These are phyloP conservation scores for Aureobasidium sp. DNA, from an alignment of 2,329 filamentous ascomycete species.

Conservation along the genomic window DNA sequence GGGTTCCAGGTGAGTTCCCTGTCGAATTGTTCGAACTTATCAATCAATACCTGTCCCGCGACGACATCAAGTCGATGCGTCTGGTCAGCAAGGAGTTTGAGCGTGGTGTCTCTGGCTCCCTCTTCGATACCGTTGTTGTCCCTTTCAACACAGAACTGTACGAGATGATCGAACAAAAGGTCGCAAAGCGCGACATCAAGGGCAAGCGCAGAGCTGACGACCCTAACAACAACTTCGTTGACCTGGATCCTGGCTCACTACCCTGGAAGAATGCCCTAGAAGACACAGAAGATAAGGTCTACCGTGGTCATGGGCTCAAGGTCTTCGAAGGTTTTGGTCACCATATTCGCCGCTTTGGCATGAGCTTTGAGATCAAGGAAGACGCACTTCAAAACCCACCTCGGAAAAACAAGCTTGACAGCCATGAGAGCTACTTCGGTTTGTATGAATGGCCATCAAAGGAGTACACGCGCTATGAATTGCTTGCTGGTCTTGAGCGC, in stretches of 20 bases:
- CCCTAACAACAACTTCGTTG: slow-evolving; percentile 20
- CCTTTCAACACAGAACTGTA: slow-evolving; percentile 61
- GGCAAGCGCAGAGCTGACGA: slow-evolving; percentile 28
- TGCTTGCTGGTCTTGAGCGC: slow-evolving; percentile 54
- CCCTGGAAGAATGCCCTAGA: slow-evolving; percentile 37
- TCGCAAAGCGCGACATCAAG: slow-evolving; percentile 28
- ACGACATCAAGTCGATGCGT: slow-evolving; percentile 54
- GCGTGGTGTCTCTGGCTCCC: slow-evolving; percentile 47
- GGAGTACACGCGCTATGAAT: slow-evolving; percentile 53
- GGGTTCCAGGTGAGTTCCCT: slow-evolving; percentile 38
- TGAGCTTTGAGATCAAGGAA: slow-evolving; percentile 63
- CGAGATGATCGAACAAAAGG: slow-evolving; percentile 40
- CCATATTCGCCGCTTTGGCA: slow-evolving; percentile 56
- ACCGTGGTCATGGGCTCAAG: slow-evolving; percentile 53
- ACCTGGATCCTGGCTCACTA: slow-evolving; percentile 22
- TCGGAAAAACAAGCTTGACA: slow-evolving; percentile 49
- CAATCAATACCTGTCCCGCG: slow-evolving; percentile 47
- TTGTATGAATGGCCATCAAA: slow-evolving; percentile 58
- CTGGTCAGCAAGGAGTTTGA: slow-evolving; percentile 57
- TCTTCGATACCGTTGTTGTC: slow-evolving; percentile 59
- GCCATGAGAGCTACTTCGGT: slow-evolving; percentile 55
- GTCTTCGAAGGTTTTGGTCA: slow-evolving; percentile 56
- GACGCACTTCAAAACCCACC: slow-evolving; percentile 44
- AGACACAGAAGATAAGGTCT: slow-evolving; percentile 35
- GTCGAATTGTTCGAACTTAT: slow-evolving; percentile 58